Conservation (phyloP, 2,329 filamentous ascomycete genomes). For the Colletotrichum lentis region DNA sequence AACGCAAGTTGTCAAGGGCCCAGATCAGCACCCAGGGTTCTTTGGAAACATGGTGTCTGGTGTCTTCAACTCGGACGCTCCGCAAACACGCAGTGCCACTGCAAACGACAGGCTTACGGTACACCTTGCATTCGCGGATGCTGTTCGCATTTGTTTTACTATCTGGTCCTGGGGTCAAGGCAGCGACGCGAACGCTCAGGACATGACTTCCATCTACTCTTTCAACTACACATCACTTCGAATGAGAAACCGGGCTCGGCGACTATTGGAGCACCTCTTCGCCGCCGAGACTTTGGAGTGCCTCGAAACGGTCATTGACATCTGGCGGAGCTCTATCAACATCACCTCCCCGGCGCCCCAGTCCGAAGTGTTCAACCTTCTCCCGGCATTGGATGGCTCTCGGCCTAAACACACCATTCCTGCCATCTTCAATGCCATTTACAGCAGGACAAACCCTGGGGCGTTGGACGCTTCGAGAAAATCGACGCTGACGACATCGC, state of each 20-base stretch:
- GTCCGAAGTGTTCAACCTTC: slow-evolving; percentile 78
- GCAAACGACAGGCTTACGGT: slow-evolving; percentile 94
- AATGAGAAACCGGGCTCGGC: slow-evolving; percentile 87
- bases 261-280: slow-evolving; percentile 91
- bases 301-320: slow-evolving; percentile 85
- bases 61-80: slow-evolving; percentile 81
- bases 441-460: slow-evolving; percentile 87
- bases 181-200: slow-evolving; percentile 65
- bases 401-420: slow-evolving; percentile 91
- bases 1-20: slow-evolving; percentile 74
- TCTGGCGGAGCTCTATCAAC: slow-evolving; percentile 72
- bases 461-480: slow-evolving; percentile 81
- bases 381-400: slow-evolving; percentile 91
- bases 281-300: slow-evolving; percentile 92
- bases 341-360: slow-evolving; percentile 59
- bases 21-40: slow-evolving; percentile 84
- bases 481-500: slow-evolving; percentile 85
- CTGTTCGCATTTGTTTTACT: slow-evolving; percentile 86
- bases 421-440: slow-evolving; percentile 94
- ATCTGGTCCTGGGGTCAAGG: slow-evolving; percentile 94
- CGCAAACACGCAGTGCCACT: slow-evolving; percentile 80
- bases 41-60: slow-evolving; percentile 95
- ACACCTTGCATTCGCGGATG: slow-evolving; percentile 94
- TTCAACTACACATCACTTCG: slow-evolving; percentile 90
- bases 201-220: slow-evolving; percentile 76